Conservation (phyloP, 306 rosid species). For the Begonia loranthoides region DNA sequence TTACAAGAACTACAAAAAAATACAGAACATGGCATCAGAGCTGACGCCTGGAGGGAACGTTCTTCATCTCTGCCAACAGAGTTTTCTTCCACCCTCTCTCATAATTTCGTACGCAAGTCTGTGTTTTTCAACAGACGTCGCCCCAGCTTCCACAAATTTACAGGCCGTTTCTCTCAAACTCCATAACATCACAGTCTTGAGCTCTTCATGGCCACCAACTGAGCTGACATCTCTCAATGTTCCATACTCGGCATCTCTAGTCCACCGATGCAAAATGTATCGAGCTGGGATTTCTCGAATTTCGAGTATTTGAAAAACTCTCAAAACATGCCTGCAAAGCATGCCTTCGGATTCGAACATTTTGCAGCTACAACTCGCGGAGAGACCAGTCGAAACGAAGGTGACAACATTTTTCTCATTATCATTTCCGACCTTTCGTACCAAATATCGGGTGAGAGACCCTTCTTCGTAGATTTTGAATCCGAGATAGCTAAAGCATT, state of each 20-base stretch:
- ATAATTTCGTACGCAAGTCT: slow-evolving; percentile 83
- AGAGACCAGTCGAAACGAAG: slow-evolving; percentile 38
- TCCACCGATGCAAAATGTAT: slow-evolving; percentile 85
- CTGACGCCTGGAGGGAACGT: too few relatives aligned
- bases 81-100: slow-evolving; percentile 84
- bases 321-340: slow-evolving; percentile 71
- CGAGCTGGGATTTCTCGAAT: slow-evolving; percentile 71
- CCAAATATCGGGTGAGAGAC: slow-evolving; percentile 55
- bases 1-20: too few relatives aligned
- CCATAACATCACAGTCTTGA: slow-evolving; percentile 74
- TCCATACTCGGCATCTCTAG: slow-evolving; percentile 76
- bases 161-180: slow-evolving; percentile 90
- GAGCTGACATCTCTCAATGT: slow-evolving; percentile 53
- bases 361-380: slow-evolving; percentile 64
- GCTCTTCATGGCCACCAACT: slow-evolving; percentile 61
- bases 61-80: slow-evolving; percentile 70
- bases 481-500: slow-evolving; percentile 78
- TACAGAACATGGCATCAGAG: too few relatives aligned
- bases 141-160: slow-evolving; percentile 82
- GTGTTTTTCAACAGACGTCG: slow-evolving; percentile 71
- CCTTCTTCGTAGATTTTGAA: slow-evolving; percentile 67
- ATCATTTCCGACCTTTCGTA: slow-evolving; percentile 67
- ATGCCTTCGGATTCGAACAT: slow-evolving; percentile 95
- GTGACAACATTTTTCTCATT: slow-evolving; percentile 62
- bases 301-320: slow-evolving; percentile 80